Conservation (phyloP, 2,329 filamentous ascomycete species). For the Onygenales sp. region DNA sequence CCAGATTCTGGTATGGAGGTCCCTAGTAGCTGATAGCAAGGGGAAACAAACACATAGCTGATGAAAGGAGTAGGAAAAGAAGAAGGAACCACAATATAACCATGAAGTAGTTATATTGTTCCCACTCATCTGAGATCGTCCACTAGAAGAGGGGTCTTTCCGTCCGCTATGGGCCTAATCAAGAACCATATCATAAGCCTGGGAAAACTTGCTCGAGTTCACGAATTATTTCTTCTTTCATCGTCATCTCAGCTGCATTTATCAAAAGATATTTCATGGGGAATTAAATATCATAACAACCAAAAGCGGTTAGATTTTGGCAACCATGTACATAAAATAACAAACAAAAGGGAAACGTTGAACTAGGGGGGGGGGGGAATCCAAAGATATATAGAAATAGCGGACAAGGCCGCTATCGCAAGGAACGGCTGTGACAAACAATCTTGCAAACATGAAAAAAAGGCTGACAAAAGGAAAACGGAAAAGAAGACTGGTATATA, state of each 20-base stretch:
- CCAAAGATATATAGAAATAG: no score
- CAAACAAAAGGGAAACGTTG: conserved; percentile 7
- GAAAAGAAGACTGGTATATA: conserved; percentile 1
- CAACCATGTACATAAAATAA: conserved; percentile 2
- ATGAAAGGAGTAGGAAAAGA: background rate
- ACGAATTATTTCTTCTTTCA: background rate
- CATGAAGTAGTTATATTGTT: background rate
- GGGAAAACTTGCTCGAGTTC: background rate
- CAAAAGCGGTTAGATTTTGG: background rate
- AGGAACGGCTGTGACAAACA: conserved; percentile 5
- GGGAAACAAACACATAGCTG: no score
- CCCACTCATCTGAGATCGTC: background rate
- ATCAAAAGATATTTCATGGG: background rate
- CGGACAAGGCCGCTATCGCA: background rate
- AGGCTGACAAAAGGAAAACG: background rate
- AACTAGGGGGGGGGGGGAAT: no score
- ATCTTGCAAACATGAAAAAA: conserved; percentile 6
- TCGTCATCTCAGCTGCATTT: background rate
- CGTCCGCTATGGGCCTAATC: background rate
- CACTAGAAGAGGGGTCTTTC: background rate
- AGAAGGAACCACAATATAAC: background rate
- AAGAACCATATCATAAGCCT: background rate
- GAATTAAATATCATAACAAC: background rate
- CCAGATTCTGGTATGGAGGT: no score
- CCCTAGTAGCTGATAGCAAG: no score